Conservation (phyloP, 1,284 basidiomycete species). For the Trametes sp. region DNA sequence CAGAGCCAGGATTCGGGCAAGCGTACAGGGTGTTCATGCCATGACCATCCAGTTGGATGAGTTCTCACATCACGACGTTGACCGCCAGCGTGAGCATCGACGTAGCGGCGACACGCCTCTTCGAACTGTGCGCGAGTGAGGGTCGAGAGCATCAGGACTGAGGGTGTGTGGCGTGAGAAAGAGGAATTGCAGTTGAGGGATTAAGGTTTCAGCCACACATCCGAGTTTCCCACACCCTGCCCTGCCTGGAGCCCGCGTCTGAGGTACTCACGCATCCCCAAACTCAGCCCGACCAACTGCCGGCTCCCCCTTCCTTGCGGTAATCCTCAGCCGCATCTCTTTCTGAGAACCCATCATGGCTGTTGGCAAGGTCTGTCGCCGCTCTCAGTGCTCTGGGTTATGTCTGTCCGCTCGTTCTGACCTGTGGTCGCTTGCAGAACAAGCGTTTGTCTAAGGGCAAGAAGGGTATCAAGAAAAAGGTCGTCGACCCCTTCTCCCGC, state of each 20-base stretch:
- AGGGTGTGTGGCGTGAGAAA: conserved; percentile 56
- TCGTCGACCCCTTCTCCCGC: conserved; percentile 99
- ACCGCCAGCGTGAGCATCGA: conserved; percentile 19
- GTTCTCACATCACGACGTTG: conserved; percentile 15
- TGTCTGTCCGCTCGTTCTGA: conserved; percentile 10
- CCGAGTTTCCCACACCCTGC: conserved; percentile 32
- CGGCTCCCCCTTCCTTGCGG: conserved; percentile 53
- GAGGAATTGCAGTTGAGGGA: conserved; percentile 31
- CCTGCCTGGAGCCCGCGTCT: conserved; percentile 30
- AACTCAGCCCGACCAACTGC: conserved; percentile 60
- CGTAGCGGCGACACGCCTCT: conserved; percentile 55
- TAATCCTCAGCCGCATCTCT: conserved; percentile 50
- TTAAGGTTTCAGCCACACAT: conserved; percentile 54
- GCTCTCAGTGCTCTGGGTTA: neutral
- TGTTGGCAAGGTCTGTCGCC: conserved; percentile 86
- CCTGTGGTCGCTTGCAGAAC: conserved; percentile 64
- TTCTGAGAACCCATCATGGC: conserved; percentile 72
- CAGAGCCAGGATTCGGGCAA: conserved; percentile 23
- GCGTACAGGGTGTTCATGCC: conserved; percentile 62
- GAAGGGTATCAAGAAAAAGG: conserved; percentile 99
- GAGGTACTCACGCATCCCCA: conserved; percentile 47
- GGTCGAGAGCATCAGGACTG: conserved; percentile 42
- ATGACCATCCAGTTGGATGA: conserved; percentile 52
- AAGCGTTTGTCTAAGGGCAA: conserved; percentile 99
- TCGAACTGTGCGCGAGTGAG: conserved; percentile 70